Evolutionary conservation across 2,329 filamentous ascomycete species (phyloP), one percentile per base, ranked within the genome.

Genomic region (Claviceps humidiphila): DNA sequence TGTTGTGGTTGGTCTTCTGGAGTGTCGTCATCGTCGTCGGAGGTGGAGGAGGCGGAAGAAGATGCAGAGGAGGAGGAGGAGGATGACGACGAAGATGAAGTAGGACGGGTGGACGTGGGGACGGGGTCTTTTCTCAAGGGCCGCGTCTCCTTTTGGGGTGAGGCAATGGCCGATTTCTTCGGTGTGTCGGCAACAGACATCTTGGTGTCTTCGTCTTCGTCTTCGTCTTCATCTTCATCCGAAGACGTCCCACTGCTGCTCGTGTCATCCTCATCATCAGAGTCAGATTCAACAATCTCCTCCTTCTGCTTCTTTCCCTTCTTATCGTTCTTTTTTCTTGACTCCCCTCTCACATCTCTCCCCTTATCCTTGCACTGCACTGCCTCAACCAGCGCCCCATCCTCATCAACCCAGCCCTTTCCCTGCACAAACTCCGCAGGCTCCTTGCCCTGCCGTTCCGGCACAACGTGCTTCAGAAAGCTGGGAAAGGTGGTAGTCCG

Each of bases 391-490:
- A 96, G 71, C 52, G 83, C 80, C 5, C 90, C 90, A 16, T 84
- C 73, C 55, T 82, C 79, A 60, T 95, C 85, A 0, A 95, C 77
- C 91, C 93, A 97, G 1, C 91, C 91, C 61, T 86, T 84, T 22
- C 85, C 89, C 51, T 95, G 85, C 42, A 93, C 78, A 64, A 84
- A 96, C 52, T 84, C 81, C 2, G 68, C 68, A 1, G 68, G 68
- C 1, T 70, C 65, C 5, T 71, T 68, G 43, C 64, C 73, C 14
- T 55, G 51, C 14, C 53, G 56, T 40, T 63, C 60, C 11, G 63
- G 61, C 26, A 52, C 58, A 2, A 59, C 46, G 5, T 74, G 72
- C 64, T 87, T 88, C 54, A 96, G 68, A 63, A 95, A 96, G 4
- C 80, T 85, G 0, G 89, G 87, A 57, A 89, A 85, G 60, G 89